These are phyloP conservation scores for Lasiodiplodia hormozganensis DNA, from an alignment of 2,329 filamentous ascomycete genomes.

Conservation along the genomic window DNA sequence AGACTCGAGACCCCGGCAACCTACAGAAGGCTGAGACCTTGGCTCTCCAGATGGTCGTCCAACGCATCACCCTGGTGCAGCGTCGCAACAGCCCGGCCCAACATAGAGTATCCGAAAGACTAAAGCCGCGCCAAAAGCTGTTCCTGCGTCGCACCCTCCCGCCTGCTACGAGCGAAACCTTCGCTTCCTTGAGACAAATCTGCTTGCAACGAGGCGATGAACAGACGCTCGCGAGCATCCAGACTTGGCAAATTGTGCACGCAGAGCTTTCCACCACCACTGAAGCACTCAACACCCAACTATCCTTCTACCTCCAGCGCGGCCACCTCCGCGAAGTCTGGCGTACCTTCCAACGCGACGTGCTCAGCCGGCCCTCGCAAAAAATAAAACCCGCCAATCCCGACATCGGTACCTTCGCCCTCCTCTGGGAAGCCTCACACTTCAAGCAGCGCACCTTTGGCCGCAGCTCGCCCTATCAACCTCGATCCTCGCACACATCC, in stretches of 20 bases:
- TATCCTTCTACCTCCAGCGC: slow-evolving; percentile 41
- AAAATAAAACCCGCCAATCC: neutral
- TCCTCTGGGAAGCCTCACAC: slow-evolving; percentile 19
- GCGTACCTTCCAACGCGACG: slow-evolving; percentile 12
- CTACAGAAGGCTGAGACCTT: slow-evolving; percentile 44
- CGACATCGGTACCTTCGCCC: slow-evolving; percentile 3
- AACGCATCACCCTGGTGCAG: neutral
- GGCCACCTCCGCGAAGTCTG: slow-evolving; percentile 41
- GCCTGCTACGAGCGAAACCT: slow-evolving; percentile 40
- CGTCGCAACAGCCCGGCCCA: neutral
- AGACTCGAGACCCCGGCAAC: slow-evolving; percentile 45
- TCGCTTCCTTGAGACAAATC: slow-evolving; percentile 42
- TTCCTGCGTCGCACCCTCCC: slow-evolving; percentile 33
- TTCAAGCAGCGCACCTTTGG: neutral
- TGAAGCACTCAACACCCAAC: slow-evolving; percentile 43
- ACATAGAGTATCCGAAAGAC: neutral
- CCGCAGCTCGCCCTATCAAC: neutral
- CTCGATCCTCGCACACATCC: neutral
- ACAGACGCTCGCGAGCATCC: slow-evolving; percentile 45
- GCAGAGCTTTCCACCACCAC: slow-evolving; percentile 35
- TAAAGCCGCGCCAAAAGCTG: neutral
- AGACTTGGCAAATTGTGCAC: slow-evolving; percentile 36
- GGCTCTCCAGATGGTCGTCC: slow-evolving; percentile 45
- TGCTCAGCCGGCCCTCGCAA: neutral
- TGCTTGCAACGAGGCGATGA: slow-evolving; percentile 39